Base-by-base conservation (phyloP, 1,139 yeast species). In the Kodamaea suecica region DNA sequence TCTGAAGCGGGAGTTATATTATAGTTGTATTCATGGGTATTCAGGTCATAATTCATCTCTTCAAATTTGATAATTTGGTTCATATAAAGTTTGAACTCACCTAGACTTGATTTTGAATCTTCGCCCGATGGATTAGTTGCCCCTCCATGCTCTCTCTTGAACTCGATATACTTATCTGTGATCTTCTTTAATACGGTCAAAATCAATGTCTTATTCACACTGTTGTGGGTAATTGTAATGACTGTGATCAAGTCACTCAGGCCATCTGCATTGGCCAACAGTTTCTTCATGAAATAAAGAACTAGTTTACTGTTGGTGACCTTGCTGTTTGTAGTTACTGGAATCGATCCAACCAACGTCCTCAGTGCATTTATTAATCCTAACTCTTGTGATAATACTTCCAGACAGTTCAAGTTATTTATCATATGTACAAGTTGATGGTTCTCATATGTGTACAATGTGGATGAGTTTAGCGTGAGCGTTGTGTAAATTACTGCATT, bases 381-480 rank as follows among this genome's bases (percentile, higher is more conserved):
- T 31, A 76, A 52, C 40, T 75, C 80, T 47, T 70, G 76, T n/a
- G 79, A 70, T 3, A 76, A 62, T 4, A 73, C 55, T 45, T 76
- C 81, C 2, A 75, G 66, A 45, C 78, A 75, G 46, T 74, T 76
- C 35, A 73, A 54, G 41, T 66, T 66, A 33, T 63, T 58, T 17
- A 67, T 45, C 10, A 54, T 46, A 31, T 66, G 67, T 2, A 62
- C 59, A 25, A 75, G 53, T 34, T 59, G 63, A 38, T 57, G 55
- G 50, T 74, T 73, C 44, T 76, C 80, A 47, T 76, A 73, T 10
- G 80, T 72, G 53, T 71, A 76, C 14, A 76, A 55, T 0, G 81
- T 75, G 13, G 80, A 72, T 14, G 80, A 75, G 45, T 76, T 76
- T 35, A 66, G 57, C 7, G 79, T 74, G 33, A 76, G 56, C 6